Conservation (phyloP, 2,329 filamentous ascomycete genomes). For the Diplocarpon mali region DNA sequence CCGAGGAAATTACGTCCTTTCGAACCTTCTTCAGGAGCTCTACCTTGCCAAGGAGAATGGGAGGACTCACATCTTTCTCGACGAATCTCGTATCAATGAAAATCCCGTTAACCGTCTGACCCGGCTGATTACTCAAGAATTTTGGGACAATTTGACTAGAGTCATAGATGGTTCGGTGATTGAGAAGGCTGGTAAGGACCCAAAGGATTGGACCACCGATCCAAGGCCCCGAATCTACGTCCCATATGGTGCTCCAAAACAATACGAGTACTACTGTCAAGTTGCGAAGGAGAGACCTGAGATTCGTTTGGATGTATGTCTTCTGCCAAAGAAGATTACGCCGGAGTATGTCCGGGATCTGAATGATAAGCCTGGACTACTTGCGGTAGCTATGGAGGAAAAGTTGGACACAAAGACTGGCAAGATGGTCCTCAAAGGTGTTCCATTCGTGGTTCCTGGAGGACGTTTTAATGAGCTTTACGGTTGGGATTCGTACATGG, state of each 20-base stretch:
- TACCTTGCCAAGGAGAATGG: slow-evolving; percentile 86
- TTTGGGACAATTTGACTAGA: slow-evolving; percentile 86
- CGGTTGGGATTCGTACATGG: slow-evolving; percentile 99
- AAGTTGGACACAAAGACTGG: slow-evolving; percentile 54
- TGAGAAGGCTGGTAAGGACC: slow-evolving; percentile 74
- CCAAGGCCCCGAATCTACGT: slow-evolving; percentile 88
- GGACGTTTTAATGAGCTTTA: slow-evolving; percentile 98
- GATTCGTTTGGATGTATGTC: slow-evolving; percentile 75
- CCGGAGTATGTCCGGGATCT: slow-evolving; percentile 71
- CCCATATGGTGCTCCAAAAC: slow-evolving; percentile 71
- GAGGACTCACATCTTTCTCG: slow-evolving; percentile 78
- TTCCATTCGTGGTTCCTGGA: slow-evolving; percentile 95
- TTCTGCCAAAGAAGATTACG: slow-evolving; percentile 66
- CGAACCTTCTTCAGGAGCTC: slow-evolving; percentile 90
- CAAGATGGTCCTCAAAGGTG: slow-evolving; percentile 60
- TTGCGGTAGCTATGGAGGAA: slow-evolving; percentile 84
- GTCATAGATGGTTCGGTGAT: slow-evolving; percentile 84
- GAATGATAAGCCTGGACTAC: slow-evolving; percentile 76
- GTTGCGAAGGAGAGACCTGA: slow-evolving; percentile 72
- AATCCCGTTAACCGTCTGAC: slow-evolving; percentile 85
- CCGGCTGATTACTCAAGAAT: slow-evolving; percentile 77
- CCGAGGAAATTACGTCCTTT: slow-evolving; percentile 93
- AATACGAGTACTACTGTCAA: slow-evolving; percentile 78
- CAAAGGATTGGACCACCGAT: slow-evolving; percentile 91
- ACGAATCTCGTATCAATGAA: slow-evolving; percentile 85